These are phyloP conservation scores for Apostasia ramifera DNA, from an alignment of 106 monocot genomes.

Conservation along the genomic window DNA sequence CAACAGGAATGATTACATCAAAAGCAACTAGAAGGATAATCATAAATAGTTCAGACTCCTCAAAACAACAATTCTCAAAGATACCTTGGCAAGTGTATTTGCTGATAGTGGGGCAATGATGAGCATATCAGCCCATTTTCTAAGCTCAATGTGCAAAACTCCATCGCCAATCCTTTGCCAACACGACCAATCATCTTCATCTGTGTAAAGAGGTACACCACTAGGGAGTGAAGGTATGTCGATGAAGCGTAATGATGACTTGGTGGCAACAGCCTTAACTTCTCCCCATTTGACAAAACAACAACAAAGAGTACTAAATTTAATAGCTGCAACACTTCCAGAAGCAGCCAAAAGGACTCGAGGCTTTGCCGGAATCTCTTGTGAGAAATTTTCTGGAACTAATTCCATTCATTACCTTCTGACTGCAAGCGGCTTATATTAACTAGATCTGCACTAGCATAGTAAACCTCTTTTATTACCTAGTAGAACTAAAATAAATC, in stretches of 20 bases:
- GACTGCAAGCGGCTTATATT: neutral
- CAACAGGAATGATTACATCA: neutral
- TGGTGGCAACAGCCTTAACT: constrained; percentile 80
- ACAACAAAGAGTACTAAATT: constrained; percentile 74
- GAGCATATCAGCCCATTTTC: constrained; percentile 90
- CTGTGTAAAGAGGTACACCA: constrained; percentile 68
- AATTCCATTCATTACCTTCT: constrained; percentile 4
- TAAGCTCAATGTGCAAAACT: constrained; percentile 83
- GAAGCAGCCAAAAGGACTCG: constrained; percentile 78
- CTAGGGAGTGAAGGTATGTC: constrained; percentile 52
- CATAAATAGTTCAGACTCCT: neutral
- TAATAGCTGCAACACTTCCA: constrained; percentile 91
- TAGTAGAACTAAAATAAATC: too few relatives aligned
- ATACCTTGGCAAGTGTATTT: constrained; percentile 93
- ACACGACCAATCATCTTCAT: constrained; percentile 88
- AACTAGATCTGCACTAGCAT: neutral
- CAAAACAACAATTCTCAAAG: neutral
- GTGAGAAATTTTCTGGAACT: constrained; percentile 11
- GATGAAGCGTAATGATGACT: constrained; percentile 70
- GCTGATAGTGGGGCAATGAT: constrained; percentile 87
- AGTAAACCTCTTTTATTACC: neutral
- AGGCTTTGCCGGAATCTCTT: constrained; percentile 33
- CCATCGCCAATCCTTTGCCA: constrained; percentile 89
- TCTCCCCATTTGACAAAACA: constrained; percentile 83
- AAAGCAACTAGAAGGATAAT: neutral